Conservation (phyloP, 1,284 basidiomycete species). For the Moniliella sp. region DNA sequence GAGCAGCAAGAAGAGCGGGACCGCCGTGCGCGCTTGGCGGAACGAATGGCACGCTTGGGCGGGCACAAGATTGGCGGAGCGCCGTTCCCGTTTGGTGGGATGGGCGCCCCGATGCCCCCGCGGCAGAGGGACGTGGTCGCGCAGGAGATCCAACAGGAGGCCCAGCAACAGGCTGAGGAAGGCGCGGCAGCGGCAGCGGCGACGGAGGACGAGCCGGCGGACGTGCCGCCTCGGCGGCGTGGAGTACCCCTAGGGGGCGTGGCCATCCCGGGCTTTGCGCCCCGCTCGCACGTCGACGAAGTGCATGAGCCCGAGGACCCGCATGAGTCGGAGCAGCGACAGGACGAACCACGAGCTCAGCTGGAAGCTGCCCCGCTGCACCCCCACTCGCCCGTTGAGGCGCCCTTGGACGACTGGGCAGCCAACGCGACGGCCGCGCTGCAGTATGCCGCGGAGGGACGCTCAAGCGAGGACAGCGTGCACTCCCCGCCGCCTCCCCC, state of each 20-base stretch:
- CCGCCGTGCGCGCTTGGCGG: constrained; percentile 4
- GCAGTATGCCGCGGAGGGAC: too few relatives aligned
- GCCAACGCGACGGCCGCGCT: too few relatives aligned
- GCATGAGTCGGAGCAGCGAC: background rate
- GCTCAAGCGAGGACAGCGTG: too few relatives aligned
- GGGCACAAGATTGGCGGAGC: constrained; percentile 4
- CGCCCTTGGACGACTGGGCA: too few relatives aligned
- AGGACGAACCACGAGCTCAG: background rate
- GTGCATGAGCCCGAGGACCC: background rate
- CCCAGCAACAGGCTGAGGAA: background rate
- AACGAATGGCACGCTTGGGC: constrained; percentile 4
- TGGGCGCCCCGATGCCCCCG: constrained; percentile 3
- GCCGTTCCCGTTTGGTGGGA: constrained; percentile 1
- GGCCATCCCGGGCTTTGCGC: background rate
- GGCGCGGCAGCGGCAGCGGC: background rate
- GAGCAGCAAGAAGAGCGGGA: constrained; percentile 6
- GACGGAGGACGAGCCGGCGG: background rate
- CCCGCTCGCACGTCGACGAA: background rate
- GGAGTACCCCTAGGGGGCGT: background rate
- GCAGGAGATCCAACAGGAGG: background rate
- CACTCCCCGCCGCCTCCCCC: too few relatives aligned
- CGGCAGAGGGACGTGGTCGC: background rate
- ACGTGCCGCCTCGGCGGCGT: background rate
- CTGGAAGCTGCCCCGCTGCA: background rate
- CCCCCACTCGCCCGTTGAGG: too few relatives aligned